These are phyloP conservation scores for Yamadazyma dushanensis DNA, from an alignment of 1,139 yeast genomes.

Conservation along the genomic window DNA sequence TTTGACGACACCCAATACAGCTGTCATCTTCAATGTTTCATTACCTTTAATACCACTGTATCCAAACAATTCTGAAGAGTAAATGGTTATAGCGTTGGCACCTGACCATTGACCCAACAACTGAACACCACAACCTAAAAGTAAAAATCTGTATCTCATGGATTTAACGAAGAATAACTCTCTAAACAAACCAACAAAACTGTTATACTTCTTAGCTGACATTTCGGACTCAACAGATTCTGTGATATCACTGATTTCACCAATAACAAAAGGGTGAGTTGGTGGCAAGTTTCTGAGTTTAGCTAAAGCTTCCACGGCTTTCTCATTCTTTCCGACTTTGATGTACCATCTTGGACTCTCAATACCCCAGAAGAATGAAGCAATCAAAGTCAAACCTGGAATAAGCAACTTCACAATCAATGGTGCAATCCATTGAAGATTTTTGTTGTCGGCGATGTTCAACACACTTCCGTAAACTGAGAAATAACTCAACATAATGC, in stretches of 20 bases:
- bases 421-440: conserved; percentile 32
- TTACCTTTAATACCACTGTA: conserved; percentile 41
- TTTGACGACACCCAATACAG: conserved; percentile 44
- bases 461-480: conserved; percentile 39
- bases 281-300: conserved; percentile 45
- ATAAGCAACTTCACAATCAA: conserved; percentile 35
- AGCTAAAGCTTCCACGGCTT: conserved; percentile 33
- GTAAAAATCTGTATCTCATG: conserved; percentile 41
- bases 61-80: conserved; percentile 51
- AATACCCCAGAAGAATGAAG: conserved; percentile 24
- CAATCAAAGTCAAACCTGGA: conserved; percentile 31
- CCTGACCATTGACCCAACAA: conserved; percentile 59
- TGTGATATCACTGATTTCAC: conserved; percentile 47
- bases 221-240: conserved; percentile 36
- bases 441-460: conserved; percentile 22
- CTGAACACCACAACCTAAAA: conserved; percentile 40
- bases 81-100: conserved; percentile 55
- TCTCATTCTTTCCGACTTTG: conserved; percentile 29
- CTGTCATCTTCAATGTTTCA: conserved; percentile 39
- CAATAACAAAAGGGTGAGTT: conserved; percentile 47
- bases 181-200: conserved; percentile 24
- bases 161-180: conserved; percentile 34
- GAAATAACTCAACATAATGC: conserved; percentile 48
- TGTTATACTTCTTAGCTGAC: conserved; percentile 29
- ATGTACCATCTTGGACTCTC: conserved; percentile 45